Base-by-base conservation (phyloP, 495 filamentous ascomycete genomes). In the Tirmania nivea region DNA sequence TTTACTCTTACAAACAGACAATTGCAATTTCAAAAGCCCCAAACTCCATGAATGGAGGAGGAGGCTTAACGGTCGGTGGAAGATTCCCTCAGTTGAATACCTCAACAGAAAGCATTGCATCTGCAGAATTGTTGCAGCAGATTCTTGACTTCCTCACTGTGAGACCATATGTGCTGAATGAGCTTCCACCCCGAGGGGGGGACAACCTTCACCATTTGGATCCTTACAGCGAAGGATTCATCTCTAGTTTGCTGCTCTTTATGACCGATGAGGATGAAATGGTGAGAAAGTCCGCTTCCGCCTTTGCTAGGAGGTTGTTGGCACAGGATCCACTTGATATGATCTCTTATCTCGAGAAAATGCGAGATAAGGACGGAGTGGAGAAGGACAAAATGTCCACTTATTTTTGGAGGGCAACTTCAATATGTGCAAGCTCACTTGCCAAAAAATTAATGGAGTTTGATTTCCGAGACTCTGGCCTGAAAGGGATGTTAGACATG, bases 401-500 rank as follows among this genome's bases (percentile, higher is more conserved):
- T 8, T 64, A 65, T 56, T 64, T 64, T 39, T 64, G 62, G 62
- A 61, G 55, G 16, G 61, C 54, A 17, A 64, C 62, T 16, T 64
- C 25, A 50, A 53, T 55, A 19, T 49, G 61, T 48, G 62, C 63
- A 14, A 58, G 56, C 34, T 60, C 53, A 3, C 21, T 64, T n/a
- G 62, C 59, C 16, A 61, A 64, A 39, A 61, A 64, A 39, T 35
- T 65, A 16, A 35, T 65, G 12, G 62, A 65, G 14, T 64, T 64
- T 47, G 62, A 65, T 21, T 61, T 59, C 34, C 51, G 59, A 10
- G 62, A 64, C 48, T 56, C 63, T 0, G 57, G 57, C 20, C 51
- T 65, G 19, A 65, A 65, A 53, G 57, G 54, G 37, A 58, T 63
- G 59, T n/a, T 65, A 37, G 63, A 62, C 48, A 36, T 65, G 19